Evolutionary conservation across 805 yeast species (phyloP).

Genomic region (Wickerhamomyces rabaulensis): DNA sequence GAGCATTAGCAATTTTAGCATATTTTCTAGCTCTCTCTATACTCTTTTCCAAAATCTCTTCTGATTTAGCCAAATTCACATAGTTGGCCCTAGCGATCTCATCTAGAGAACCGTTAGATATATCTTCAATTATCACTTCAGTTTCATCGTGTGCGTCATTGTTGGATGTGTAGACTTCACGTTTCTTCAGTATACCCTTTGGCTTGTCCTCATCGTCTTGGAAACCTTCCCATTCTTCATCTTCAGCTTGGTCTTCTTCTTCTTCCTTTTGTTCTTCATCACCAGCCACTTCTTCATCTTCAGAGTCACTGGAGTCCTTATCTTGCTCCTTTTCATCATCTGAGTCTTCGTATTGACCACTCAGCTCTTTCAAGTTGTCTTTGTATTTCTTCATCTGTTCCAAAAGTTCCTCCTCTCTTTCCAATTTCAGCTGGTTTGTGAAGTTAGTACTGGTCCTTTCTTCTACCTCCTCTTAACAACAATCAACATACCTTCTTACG

Average conservation of each 20-base stretch:
- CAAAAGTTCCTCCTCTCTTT: conserved; percentile 59
- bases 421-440: conserved; percentile 44
- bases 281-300: conserved; percentile 12
- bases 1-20: conserved; percentile 45
- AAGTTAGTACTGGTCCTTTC: background rate
- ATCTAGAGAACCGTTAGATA: conserved; percentile 49
- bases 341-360: conserved; percentile 14
- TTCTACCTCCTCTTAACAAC: background rate
- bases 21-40: conserved; percentile 78
- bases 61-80: conserved; percentile 66
- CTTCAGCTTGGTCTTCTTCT: conserved; percentile 8
- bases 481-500: conserved; percentile 39
- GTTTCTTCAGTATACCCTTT: conserved; percentile 21
- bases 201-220: conserved; percentile 23
- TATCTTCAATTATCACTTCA: conserved; percentile 42
- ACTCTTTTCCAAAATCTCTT: conserved; percentile 66
- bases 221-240: conserved; percentile 37
- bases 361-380: conserved; percentile 32
- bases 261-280: conserved; percentile 24
- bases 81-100: conserved; percentile 57
- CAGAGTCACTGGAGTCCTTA: conserved; percentile 12
- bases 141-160: conserved; percentile 28
- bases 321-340: conserved; percentile 16
- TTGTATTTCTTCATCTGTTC: conserved; percentile 57
- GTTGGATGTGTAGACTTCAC: conserved; percentile 18